phyloP scores from a whole-genome alignment of 176 grass and related monocot genomes.

The Dactylis glomerata region DNA sequence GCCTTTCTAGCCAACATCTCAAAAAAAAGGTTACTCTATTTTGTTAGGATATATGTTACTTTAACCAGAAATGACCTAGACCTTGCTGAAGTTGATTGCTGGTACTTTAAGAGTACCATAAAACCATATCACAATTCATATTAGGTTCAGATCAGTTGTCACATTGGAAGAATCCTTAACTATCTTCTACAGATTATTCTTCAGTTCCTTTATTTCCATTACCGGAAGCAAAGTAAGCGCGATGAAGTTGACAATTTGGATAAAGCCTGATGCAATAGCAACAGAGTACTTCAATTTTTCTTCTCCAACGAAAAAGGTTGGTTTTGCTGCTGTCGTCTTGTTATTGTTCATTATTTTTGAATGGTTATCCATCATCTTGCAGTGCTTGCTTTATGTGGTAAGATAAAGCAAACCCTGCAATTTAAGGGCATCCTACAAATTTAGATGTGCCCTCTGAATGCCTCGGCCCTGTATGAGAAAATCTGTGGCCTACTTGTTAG shows the following conservation, averaged over 20 bases:
- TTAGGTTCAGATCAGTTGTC: background rate
- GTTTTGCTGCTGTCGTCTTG: background rate
- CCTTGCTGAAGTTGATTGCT: background rate
- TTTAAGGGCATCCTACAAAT: background rate
- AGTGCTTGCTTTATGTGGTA: background rate
- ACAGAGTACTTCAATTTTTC: background rate
- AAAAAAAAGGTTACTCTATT: background rate
- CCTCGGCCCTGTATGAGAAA: background rate
- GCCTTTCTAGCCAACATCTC: background rate
- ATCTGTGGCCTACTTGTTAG: background rate
- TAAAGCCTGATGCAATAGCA: constrained; percentile 28
- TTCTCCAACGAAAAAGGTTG: constrained; percentile 16
- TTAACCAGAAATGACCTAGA: background rate
- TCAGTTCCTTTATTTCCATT: constrained; percentile 64
- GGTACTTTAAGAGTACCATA: constrained; percentile 5
- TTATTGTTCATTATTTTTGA: background rate
- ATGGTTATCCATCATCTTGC: background rate
- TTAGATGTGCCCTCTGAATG: background rate
- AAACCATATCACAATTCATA: background rate
- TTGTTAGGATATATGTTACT: background rate
- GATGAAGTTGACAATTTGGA: constrained; percentile 26
- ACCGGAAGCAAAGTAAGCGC: constrained; percentile 6
- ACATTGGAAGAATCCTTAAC: constrained; percentile 31
- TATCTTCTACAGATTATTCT: constrained; percentile 45
- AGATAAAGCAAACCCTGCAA: background rate